Base-by-base conservation (phyloP, 2,329 filamentous ascomycete species). In the Alternaria gaisen region DNA sequence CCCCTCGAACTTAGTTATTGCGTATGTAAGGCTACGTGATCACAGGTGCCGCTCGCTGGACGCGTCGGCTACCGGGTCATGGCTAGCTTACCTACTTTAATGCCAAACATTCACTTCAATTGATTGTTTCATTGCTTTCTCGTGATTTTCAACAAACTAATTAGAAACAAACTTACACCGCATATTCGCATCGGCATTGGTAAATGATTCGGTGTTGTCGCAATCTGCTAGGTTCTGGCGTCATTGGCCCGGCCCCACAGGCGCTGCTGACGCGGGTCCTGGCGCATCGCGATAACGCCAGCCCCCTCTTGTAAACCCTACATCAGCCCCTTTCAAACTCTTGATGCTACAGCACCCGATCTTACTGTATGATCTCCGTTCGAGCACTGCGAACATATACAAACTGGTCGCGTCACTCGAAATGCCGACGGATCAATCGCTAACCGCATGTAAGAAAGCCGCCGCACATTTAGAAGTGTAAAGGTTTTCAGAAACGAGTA, bases 1-100 rank as follows among this genome's bases (percentile, higher is more conserved):
- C 42, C 42, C 54, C 44, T 40, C 52, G 18, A 48, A 48, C 41
- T 41, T 56, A 55, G 46, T 48, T 48, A 36, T 30, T 18, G 46
- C 30, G 46, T 22, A 22, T 50, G 32, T 20, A 14, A 59, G n/a
- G 44, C 22, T 38, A 59, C n/a, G 22, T 34, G 47, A 40, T 55
- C 18, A 26, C 18, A 28, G 26, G 24, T 44, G 51, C 22, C 24
- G 32, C n/a, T 43, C 14, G 42, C 24, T 43, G 26, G 32, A 41
- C 22, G 36, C 34, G 42, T 34, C n/a, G 43, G 43, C 40, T 18
- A 28, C 32, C 30, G 28, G 12, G 11, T 36, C 42, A 36, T 40
- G 36, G n/a, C 36, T 56, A 50, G 30, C 22, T 46, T 11, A 26
- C 44, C 26, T 34, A 50, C 26, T 56, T 38, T 56, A 51, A 60